A percentile compares a stretch with the other conserved stretches of the same genome.
Evolutionary conservation across 208 protist species (phyloP).

Genomic region (Leishmania major): DNA sequence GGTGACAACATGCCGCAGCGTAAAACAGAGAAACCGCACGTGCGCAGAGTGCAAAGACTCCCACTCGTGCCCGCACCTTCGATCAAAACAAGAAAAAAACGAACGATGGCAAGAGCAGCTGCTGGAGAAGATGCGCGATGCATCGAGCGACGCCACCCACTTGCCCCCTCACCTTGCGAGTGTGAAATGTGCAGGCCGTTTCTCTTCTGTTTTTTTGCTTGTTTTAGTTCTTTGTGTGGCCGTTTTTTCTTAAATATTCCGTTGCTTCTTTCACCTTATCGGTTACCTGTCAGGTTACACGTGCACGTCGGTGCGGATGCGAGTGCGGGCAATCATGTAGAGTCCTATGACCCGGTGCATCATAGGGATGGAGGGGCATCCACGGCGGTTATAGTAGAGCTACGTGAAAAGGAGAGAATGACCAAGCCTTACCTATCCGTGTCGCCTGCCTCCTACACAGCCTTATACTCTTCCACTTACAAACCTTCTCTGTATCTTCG

Average conservation of each 20-base stretch:
- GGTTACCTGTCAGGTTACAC: conserved; percentile 2
- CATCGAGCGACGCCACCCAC: background rate
- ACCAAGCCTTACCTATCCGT: background rate
- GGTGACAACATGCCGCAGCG: background rate
- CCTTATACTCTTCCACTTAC: background rate
- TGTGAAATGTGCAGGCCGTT: background rate
- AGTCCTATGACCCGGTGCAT: background rate
- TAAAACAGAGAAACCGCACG: background rate
- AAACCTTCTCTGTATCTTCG: background rate
- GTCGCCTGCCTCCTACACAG: background rate
- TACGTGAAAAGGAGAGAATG: background rate
- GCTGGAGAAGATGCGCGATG: background rate
- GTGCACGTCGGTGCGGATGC: background rate
- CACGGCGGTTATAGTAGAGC: background rate
- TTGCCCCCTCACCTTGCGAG: background rate
- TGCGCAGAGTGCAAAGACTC: background rate
- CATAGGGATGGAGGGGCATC: background rate
- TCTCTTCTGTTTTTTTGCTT: background rate
- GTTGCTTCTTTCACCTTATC: conserved; percentile 1
- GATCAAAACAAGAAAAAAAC: background rate
- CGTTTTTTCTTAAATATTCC: background rate
- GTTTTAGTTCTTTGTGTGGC: background rate
- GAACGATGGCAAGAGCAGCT: background rate
- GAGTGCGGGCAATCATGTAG: background rate
- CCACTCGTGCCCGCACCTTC: background rate